Percentiles rank a stretch among this genome's conserved stretches.
Evolutionary conservation across 1,284 basidiomycete genomes (phyloP).

Genomic region (Puccinia hordei): DNA sequence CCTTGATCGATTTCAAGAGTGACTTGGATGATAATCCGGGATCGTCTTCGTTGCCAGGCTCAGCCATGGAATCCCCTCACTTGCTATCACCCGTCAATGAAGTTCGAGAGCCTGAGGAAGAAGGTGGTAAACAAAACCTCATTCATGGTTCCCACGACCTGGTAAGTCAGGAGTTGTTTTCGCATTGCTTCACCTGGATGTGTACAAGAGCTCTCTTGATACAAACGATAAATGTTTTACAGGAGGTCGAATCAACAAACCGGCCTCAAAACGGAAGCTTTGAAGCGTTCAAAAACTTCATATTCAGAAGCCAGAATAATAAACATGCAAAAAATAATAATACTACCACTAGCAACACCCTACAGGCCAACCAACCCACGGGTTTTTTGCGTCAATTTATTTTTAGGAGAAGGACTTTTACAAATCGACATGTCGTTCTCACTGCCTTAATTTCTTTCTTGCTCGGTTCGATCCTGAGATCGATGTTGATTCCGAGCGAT

Average conservation of each 20-base stretch:
- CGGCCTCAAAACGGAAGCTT: constrained; percentile 40
- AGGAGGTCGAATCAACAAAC: constrained; percentile 29
- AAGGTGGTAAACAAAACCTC: constrained; percentile 1
- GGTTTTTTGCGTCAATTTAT: constrained; percentile 4
- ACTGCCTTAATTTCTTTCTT: constrained; percentile 84
- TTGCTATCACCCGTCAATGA: constrained; percentile 43
- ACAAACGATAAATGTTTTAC: neutral
- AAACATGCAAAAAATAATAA: constrained; percentile 44
- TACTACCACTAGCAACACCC: constrained; percentile 10
- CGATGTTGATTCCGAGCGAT: constrained; percentile 83
- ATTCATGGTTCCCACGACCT: neutral
- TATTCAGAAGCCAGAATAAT: constrained; percentile 45
- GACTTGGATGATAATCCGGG: neutral
- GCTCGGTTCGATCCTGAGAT: constrained; percentile 82
- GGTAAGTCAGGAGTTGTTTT: constrained; percentile 18
- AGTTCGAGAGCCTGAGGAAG: constrained; percentile 15
- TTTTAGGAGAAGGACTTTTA: constrained; percentile 53
- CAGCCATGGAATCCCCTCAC: constrained; percentile 29
- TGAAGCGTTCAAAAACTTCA: constrained; percentile 24
- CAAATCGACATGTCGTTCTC: constrained; percentile 66
- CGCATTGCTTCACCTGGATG: neutral
- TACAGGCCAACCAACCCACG: constrained; percentile 33
- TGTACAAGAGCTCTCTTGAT: neutral
- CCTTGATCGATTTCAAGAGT: constrained; percentile 26
- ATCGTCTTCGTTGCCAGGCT: constrained; percentile 13